Conservation (phyloP, 306 rosid species). For the Fragaria iinumae region DNA sequence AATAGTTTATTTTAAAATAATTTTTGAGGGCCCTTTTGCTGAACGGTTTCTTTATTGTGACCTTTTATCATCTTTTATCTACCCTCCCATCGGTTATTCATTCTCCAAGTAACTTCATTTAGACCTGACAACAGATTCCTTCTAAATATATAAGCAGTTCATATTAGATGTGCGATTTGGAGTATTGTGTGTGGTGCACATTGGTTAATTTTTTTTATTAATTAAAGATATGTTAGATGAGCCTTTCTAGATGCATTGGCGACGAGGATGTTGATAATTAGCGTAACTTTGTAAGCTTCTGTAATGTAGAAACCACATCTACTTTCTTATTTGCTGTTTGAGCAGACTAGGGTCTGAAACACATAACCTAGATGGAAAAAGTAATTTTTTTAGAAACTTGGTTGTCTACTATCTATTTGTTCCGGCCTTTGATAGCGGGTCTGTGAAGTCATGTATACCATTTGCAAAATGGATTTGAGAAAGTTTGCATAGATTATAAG, state of each 20-base stretch:
- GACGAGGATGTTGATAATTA: not conserved
- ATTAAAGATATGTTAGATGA: not conserved
- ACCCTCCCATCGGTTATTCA: not conserved
- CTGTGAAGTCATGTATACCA: not conserved
- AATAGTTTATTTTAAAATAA: too few relatives aligned
- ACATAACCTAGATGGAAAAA: not conserved
- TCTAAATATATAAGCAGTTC: not conserved
- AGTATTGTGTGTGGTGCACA: not conserved
- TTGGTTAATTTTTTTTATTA: not conserved
- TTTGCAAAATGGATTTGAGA: not conserved
- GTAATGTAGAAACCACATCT: not conserved
- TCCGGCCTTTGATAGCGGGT: not conserved
- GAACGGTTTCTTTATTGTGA: not conserved
- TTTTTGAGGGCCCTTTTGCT: not conserved
- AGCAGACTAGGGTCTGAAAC: not conserved
- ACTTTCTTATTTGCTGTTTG: not conserved
- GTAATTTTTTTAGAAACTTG: not conserved
- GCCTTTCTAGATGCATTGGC: not conserved
- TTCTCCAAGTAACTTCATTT: not conserved
- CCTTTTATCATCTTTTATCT: not conserved
- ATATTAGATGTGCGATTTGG: not conserved
- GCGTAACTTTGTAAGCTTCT: not conserved
- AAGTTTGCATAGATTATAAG: not conserved
- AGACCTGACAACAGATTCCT: not conserved
- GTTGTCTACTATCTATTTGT: not conserved